Evolutionary conservation across 305 asterid species (phyloP).

Genomic region (Fraxinus platypoda): DNA sequence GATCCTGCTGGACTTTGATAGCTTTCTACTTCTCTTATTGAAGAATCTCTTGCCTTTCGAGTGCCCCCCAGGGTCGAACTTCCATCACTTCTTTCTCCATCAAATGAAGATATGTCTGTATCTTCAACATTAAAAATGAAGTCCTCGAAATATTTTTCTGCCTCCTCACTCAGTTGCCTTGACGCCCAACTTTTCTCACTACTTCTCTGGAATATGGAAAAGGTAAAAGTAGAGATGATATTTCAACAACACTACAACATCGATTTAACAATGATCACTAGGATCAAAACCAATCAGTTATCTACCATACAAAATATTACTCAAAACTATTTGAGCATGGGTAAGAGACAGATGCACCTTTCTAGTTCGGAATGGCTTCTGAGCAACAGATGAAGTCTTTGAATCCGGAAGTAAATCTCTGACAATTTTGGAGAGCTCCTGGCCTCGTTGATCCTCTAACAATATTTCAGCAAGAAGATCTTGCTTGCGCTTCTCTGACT

Average conservation of each 20-base stretch:
- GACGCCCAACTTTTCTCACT: conserved; percentile 58
- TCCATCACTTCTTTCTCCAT: conserved; percentile 89
- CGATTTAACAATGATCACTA: not conserved
- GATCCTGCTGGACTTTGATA: conserved; percentile 45
- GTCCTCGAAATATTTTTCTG: conserved; percentile 78
- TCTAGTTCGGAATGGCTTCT: conserved; percentile 50
- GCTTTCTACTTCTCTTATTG: conserved; percentile 33
- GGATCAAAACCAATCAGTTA: not conserved
- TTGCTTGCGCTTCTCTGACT: conserved; percentile 59
- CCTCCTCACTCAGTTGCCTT: conserved; percentile 63
- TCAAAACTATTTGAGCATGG: not conserved
- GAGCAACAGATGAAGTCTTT: conserved; percentile 39
- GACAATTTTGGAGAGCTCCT: conserved; percentile 41
- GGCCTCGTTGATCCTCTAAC: conserved; percentile 58
- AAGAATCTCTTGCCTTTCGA: conserved; percentile 42
- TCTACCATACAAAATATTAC: not conserved
- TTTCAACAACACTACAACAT: not conserved
- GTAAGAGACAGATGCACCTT: conserved; percentile 40
- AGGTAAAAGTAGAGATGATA: not conserved
- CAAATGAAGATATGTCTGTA: conserved; percentile 88
- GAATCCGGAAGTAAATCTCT: conserved; percentile 42
- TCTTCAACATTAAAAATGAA: conserved; percentile 81
- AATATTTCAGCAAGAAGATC: conserved; percentile 52
- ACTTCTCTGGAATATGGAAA: conserved; percentile 66
- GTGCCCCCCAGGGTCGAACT: conserved; percentile 68